Conservation (phyloP, 441 rosid genomes). For the Erodium trifolium region DNA sequence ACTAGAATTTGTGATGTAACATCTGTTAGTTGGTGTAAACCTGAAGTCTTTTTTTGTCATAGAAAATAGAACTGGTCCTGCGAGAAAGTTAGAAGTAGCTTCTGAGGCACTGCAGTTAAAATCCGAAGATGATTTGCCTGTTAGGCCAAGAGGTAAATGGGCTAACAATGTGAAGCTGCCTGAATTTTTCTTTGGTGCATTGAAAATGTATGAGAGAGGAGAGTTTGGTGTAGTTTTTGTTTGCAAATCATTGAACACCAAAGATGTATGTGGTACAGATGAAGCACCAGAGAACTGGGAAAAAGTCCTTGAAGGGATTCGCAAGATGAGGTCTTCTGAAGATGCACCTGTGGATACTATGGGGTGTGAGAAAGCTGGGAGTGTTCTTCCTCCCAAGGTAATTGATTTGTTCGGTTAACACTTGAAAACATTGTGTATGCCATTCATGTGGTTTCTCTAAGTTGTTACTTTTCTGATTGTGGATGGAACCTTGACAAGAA, state of each 20-base stretch:
- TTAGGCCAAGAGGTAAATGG: conserved; percentile 31
- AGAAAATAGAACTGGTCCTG: conserved; percentile 19
- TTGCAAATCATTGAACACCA: background rate
- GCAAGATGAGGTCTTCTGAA: conserved; percentile 59
- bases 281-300: conserved; percentile 70
- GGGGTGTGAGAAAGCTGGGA: conserved; percentile 89
- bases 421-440: background rate
- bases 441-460: background rate
- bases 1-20: conserved; percentile 9
- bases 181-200: background rate
- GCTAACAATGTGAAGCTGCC: too few species aligned
- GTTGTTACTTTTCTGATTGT: background rate
- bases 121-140: conserved; percentile 24
- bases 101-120: conserved; percentile 18
- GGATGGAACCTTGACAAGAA: background rate
- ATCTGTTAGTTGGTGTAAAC: background rate
- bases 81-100: conserved; percentile 31
- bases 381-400: conserved; percentile 81
- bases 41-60: conserved; percentile 11
- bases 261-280: conserved; percentile 27
- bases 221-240: background rate
- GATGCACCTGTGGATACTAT: conserved; percentile 65
- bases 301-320: conserved; percentile 68
- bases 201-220: conserved; percentile 3
- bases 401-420: background rate